Conservation (phyloP, 2,329 filamentous ascomycete species). For the Diaporthe sp. region DNA sequence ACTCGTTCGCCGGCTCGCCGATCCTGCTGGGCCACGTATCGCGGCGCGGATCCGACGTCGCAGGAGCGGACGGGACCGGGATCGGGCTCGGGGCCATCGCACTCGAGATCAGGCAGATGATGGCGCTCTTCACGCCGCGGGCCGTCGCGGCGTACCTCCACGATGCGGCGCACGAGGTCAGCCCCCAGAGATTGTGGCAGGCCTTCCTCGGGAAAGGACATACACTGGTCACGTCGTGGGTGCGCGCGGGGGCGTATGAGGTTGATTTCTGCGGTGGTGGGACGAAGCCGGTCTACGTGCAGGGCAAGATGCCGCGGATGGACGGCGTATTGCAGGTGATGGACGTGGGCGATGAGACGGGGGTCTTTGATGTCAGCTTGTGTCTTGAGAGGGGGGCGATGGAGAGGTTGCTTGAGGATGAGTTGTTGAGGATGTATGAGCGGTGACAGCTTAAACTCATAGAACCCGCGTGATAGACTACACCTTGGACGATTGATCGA, state of each 20-base stretch:
- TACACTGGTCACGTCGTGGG: slow-evolving; percentile 60
- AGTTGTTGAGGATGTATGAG: slow-evolving; percentile 26
- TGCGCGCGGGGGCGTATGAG: slow-evolving; percentile 53
- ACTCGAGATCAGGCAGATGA: slow-evolving; percentile 50
- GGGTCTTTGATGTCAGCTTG: slow-evolving; percentile 52
- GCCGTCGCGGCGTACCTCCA: slow-evolving; percentile 57
- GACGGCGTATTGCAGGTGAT: slow-evolving; percentile 60
- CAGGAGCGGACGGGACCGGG: not conserved
- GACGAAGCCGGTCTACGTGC: slow-evolving; percentile 53
- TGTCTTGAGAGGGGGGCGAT: slow-evolving; percentile 50
- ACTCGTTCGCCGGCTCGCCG: slow-evolving; percentile 60
- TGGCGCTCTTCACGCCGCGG: slow-evolving; percentile 53
- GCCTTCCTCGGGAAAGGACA: slow-evolving; percentile 58
- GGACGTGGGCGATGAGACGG: slow-evolving; percentile 50
- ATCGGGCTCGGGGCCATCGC: slow-evolving; percentile 45
- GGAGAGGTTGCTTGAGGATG: slow-evolving; percentile 47
- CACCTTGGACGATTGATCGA: not conserved
- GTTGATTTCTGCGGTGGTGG: slow-evolving; percentile 53
- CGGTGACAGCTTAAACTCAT: no score
- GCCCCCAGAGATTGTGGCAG: slow-evolving; percentile 63
- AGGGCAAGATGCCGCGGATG: slow-evolving; percentile 56
- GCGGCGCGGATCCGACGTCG: slow-evolving; percentile 30
- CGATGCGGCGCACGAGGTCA: slow-evolving; percentile 57
- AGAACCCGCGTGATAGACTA: not conserved
- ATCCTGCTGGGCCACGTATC: slow-evolving; percentile 55